Percentiles rank a stretch among this genome's conserved stretches.
Conservation (phyloP, 208 protist species). For the Eutreptiella sp. region DNA sequence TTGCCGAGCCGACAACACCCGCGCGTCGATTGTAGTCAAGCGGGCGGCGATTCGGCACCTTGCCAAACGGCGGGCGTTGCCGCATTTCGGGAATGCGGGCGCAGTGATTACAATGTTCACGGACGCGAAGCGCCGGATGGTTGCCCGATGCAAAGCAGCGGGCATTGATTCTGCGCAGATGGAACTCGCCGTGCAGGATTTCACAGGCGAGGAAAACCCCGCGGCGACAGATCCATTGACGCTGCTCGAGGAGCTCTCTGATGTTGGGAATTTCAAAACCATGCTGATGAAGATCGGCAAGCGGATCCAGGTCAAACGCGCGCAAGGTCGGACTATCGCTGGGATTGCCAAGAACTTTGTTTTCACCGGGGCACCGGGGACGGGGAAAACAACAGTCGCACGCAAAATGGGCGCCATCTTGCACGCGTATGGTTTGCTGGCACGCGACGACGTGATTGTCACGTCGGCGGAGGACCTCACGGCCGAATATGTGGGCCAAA, state of each 20-base stretch:
- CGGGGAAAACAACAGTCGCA: conserved; percentile 27
- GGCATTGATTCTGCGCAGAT: too few species aligned
- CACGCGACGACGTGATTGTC: conserved; percentile 2
- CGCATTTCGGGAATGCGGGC: conserved; percentile 24
- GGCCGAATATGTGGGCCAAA: conserved; percentile 15
- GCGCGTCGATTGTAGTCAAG: background rate
- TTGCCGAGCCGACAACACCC: background rate
- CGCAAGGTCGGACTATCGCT: too few species aligned
- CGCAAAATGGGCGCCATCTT: conserved; percentile 1
- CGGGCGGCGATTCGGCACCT: conserved; percentile 10
- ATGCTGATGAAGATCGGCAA: too few species aligned
- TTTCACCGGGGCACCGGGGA: conserved; percentile 10
- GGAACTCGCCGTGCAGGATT: too few species aligned
- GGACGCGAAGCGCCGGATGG: too few species aligned
- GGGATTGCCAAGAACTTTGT: conserved; percentile 17
- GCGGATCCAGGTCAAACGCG: too few species aligned
- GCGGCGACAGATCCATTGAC: too few species aligned
- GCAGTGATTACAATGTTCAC: conserved; percentile 25
- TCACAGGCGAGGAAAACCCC: too few species aligned
- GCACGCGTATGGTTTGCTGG: conserved; percentile 8
- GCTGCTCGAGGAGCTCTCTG: too few species aligned
- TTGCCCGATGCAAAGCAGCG: too few species aligned
- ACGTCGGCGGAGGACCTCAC: conserved; percentile 13
- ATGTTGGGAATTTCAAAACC: too few species aligned
- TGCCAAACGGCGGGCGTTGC: background rate